These are phyloP conservation scores for Phytophthora chlamydospora DNA, from an alignment of 352 stramenopile genomes.

Conservation along the genomic window DNA sequence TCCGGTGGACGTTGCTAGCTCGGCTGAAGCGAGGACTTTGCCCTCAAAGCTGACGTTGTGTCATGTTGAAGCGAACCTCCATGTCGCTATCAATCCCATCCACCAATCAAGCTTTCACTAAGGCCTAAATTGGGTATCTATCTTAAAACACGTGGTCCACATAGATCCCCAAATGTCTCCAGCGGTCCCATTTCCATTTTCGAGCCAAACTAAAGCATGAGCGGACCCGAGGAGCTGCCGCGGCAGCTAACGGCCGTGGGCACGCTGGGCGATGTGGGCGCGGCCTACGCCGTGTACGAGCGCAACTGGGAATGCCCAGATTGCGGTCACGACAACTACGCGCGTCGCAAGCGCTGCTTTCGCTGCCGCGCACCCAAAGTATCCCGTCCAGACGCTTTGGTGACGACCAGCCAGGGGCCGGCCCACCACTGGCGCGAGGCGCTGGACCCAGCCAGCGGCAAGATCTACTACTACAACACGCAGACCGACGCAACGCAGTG, in stretches of 20 bases:
- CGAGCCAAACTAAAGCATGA: neutral
- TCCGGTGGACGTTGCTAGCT: no score
- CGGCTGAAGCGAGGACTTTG: no score
- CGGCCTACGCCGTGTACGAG: constrained; percentile 90
- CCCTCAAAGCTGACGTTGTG: no score
- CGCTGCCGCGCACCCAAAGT: constrained; percentile 86
- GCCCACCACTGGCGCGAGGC: constrained; percentile 89
- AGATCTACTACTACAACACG: constrained; percentile 96
- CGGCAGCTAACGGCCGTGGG: constrained; percentile 77
- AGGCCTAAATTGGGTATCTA: no score
- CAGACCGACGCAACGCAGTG: constrained; percentile 89
- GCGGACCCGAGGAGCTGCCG: constrained; percentile 37
- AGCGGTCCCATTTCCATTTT: no score
- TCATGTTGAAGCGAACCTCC: no score
- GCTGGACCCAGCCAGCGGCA: constrained; percentile 87
- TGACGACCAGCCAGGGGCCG: constrained; percentile 57
- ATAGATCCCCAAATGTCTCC: no score
- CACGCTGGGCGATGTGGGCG: constrained; percentile 82
- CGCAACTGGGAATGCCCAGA: constrained; percentile 89
- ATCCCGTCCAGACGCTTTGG: constrained; percentile 56
- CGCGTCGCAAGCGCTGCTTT: constrained; percentile 71
- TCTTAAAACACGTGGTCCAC: no score
- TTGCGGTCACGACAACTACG: constrained; percentile 90
- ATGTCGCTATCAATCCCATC: no score
- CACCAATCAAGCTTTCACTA: no score